Evolutionary conservation across 768 basidiomycete species (phyloP).

Genomic region (Termitomyces sp.): DNA sequence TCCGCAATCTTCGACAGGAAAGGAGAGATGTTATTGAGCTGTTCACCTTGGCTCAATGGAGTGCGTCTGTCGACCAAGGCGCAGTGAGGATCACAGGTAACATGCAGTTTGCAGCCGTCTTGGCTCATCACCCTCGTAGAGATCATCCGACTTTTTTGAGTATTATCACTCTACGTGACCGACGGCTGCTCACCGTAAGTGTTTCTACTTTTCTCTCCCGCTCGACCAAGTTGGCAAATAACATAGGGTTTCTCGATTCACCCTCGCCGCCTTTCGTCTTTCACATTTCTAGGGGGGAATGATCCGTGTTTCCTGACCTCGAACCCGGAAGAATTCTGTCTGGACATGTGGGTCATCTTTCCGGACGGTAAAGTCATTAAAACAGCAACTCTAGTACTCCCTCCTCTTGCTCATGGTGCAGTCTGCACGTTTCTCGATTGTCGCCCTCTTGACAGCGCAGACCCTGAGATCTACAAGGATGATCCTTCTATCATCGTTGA

Average conservation of each 20-base stretch:
- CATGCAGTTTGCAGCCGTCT: not conserved
- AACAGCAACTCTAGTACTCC: conserved; percentile 1
- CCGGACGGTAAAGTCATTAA: not conserved
- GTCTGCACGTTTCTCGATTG: not conserved
- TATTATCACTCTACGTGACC: not conserved
- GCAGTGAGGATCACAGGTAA: not conserved
- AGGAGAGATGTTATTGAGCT: not conserved
- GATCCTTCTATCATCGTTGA: conserved; percentile 2
- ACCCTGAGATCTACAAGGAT: not conserved
- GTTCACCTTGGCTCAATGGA: not conserved
- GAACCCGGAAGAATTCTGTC: not conserved
- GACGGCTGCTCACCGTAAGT: not conserved
- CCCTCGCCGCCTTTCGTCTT: not conserved
- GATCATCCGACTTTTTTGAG: not conserved
- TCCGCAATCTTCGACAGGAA: not conserved
- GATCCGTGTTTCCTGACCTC: not conserved
- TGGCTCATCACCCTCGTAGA: not conserved
- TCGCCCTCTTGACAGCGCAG: not conserved
- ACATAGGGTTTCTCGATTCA: not conserved
- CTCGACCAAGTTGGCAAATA: not conserved
- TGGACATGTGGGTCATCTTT: not conserved
- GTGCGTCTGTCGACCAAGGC: not conserved
- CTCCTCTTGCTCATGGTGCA: not conserved
- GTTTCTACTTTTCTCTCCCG: not conserved
- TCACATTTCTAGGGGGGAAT: conserved; percentile 1